These are phyloP conservation scores for Geotrichum bryndzae DNA, from an alignment of 1,139 yeast genomes.

Conservation along the genomic window DNA sequence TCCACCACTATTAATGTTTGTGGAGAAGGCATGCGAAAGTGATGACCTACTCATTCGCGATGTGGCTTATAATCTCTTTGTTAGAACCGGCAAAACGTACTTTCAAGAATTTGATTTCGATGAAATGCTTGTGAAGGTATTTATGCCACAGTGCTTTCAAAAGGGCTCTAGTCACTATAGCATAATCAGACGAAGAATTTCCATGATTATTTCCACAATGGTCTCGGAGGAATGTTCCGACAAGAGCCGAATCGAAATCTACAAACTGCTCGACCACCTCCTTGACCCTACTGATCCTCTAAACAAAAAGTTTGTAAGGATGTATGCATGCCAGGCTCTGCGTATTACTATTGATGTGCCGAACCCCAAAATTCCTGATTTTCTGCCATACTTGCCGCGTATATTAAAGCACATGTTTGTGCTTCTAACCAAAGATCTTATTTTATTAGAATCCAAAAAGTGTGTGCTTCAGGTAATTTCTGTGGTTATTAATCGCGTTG, in stretches of 20 bases:
- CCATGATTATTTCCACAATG: slow-evolving; percentile 79
- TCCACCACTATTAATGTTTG: too few species aligned
- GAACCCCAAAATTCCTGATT: slow-evolving; percentile 67
- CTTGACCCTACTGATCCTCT: slow-evolving; percentile 42
- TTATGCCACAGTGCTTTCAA: slow-evolving; percentile 58
- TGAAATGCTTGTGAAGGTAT: slow-evolving; percentile 48
- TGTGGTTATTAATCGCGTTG: slow-evolving; percentile 54
- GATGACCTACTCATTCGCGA: slow-evolving; percentile 61
- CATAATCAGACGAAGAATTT: slow-evolving; percentile 55
- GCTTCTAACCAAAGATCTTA: slow-evolving; percentile 44
- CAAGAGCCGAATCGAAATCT: slow-evolving; percentile 54
- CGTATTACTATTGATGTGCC: slow-evolving; percentile 72
- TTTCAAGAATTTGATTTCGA: too few species aligned
- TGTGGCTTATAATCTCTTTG: slow-evolving; percentile 74
- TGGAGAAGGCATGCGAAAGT: too few species aligned
- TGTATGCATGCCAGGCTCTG: slow-evolving; percentile 71
- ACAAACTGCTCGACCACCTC: slow-evolving; percentile 47
- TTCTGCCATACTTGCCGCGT: slow-evolving; percentile 57
- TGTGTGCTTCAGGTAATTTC: slow-evolving; percentile 63
- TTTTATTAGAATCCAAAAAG: slow-evolving; percentile 66
- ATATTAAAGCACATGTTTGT: slow-evolving; percentile 46
- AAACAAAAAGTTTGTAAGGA: slow-evolving; percentile 67
- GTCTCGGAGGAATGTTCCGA: slow-evolving; percentile 57
- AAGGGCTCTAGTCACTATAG: slow-evolving; percentile 16
- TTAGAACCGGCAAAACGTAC: too few species aligned